Base-by-base conservation (phyloP, 2,329 filamentous ascomycete species). In the Verticillium nubilum region DNA sequence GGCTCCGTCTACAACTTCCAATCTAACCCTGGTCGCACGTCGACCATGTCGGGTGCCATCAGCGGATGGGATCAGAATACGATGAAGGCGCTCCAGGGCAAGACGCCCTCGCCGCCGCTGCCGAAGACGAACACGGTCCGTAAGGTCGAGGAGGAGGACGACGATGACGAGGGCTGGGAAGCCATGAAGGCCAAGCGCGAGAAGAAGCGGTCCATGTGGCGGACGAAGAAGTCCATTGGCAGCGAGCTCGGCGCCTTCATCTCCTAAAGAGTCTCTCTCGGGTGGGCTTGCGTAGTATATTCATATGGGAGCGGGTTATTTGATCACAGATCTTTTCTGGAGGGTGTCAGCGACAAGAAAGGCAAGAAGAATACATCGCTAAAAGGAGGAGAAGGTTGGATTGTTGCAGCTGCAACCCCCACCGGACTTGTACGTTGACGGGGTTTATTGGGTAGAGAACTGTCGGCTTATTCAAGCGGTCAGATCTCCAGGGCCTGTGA, bases 181-280 rank as follows among this genome's bases (percentile, higher is more conserved):
- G 84, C 86, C 29, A 88, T 90, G 85, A 86, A 85, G 68, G 84
- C 84, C 59, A 88, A 88, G 75, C 78, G 85, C 60, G 85, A 88
- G 60, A 84, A 87, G 77, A 89, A 88, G 76, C 83, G 81, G 68
- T 84, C 83, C n/a, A 64, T 83, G 35, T 89, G 87, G 87, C 82
- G 79, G 70, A 78, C 76, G 52, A 89, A 87, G 75, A 88, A 87
- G 73, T 75, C 71, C 52, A 68, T 79, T 23, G 76, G 76, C 33
- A 75, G 73, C 58, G 80, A 81, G 33, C 72, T 85, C 54, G 76
- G 79, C 42, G 73, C 78, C 25, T 72, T 82, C 63, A 80, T 82
- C 66, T 74, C 65, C 13, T 68, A 59, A 61, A 28, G n/a, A 27
- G 7, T 3, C 15, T 19, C 17, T 19, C 42, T n/a, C 42, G 7